phyloP scores from a whole-genome alignment of 495 filamentous ascomycete genomes.

The Daldinia grandis region DNA sequence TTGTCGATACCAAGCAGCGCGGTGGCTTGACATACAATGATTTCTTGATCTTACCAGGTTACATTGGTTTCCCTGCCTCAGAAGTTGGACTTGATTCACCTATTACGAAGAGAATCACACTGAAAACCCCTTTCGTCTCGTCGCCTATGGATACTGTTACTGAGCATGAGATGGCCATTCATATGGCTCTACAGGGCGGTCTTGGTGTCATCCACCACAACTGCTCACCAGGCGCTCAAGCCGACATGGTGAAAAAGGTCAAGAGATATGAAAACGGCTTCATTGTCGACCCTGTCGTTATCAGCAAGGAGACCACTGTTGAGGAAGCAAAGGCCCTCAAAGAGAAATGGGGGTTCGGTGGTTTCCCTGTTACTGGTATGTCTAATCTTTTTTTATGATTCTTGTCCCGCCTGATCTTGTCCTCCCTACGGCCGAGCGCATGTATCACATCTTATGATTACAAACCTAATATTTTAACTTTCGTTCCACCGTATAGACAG shows the following conservation, averaged over 20 bases:
- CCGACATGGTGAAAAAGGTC: constrained; percentile 98
- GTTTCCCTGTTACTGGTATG: constrained; percentile 98
- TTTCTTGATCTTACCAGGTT: constrained; percentile 67
- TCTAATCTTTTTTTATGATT: constrained; percentile 37
- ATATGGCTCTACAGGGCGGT: constrained; percentile 96
- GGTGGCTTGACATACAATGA: constrained; percentile 87
- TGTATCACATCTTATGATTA: constrained; percentile 70
- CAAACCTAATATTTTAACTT: constrained; percentile 86
- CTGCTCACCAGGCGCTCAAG: constrained; percentile 92
- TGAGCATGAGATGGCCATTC: constrained; percentile 98
- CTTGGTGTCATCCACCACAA: constrained; percentile 99
- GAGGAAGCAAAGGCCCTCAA: constrained; percentile 91
- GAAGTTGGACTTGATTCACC: constrained; percentile 88
- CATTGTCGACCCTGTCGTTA: constrained; percentile 94
- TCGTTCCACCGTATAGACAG: constrained; percentile 98
- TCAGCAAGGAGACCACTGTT: constrained; percentile 86
- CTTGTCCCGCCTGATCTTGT: constrained; percentile 22
- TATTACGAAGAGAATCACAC: constrained; percentile 88
- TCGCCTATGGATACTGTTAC: constrained; percentile 99
- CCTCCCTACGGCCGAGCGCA: neutral
- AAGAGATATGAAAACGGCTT: constrained; percentile 99
- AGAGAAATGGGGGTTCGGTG: constrained; percentile 98
- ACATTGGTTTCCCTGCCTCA: constrained; percentile 84
- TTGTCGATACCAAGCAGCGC: constrained; percentile 85
- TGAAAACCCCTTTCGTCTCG: constrained; percentile 95